Base-by-base conservation (phyloP, 2,329 filamentous ascomycete species). In the Verticillium nonalfalfae region DNA sequence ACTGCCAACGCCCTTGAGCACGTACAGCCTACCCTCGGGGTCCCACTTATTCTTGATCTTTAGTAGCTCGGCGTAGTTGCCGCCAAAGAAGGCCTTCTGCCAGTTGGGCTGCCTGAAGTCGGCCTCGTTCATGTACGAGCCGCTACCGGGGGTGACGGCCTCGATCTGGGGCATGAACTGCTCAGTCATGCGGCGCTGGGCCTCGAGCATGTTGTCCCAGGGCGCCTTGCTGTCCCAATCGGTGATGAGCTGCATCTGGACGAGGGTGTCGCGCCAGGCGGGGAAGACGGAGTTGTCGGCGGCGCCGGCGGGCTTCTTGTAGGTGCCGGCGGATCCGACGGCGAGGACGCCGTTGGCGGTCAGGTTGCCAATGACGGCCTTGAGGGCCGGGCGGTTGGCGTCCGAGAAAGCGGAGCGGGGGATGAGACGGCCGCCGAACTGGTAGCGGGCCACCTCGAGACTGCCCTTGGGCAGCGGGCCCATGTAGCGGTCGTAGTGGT, bases 1-100 rank as follows among this genome's bases (percentile, higher is more conserved):
- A 60, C 79, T 82, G 0, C 82, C 82, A 3, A 85, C 82, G 4
- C 73, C 78, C 15, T 74, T 78, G 3, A 67, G 67, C 10, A 76
- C 79, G 59, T 82, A 81, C 35, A 82, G 82, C 4, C 85, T 61
- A 1, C 68, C 66, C 1, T 72, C 61, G 1, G 78, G 73, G 65
- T 85, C 84, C 63, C 78, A 85, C 66, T 76, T 79, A 26, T 72
- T 67, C 76, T 87, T 86, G 33, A 85, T 73, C 0, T 45, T 18
- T n/a, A 75, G 62, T 26, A 84, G 66, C 15, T 64, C 66, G 0
- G 65, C 60, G 60, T 83, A 84, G 63, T 81, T 81, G 73, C 18
- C 60, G 1, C 81, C 81, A 64, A 76, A 84, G 67, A 82, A 83
- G 2, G 66, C 69, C 11, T 73, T 36, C 67, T 81, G 72, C 68